A percentile compares a stretch with the other conserved stretches of the same genome.
Evolutionary conservation across 768 basidiomycete species (phyloP).

Genomic region (Tephrocybe rancida): DNA sequence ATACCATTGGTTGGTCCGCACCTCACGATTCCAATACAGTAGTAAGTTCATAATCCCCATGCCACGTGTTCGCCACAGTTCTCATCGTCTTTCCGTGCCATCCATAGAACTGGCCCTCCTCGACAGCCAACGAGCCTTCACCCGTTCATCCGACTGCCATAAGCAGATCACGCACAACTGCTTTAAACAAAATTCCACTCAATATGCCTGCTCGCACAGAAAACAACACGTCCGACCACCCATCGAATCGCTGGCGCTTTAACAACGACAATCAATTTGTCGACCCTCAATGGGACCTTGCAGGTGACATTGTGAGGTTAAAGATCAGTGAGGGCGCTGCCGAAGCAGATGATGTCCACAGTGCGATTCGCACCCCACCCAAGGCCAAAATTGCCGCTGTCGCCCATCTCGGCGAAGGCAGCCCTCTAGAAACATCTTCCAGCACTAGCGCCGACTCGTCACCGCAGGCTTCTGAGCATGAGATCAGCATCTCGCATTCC

Average conservation of each 20-base stretch:
- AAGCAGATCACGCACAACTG: constrained; percentile 32
- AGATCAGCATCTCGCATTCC: constrained; percentile 70
- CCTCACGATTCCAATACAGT: constrained; percentile 50
- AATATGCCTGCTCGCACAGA: constrained; percentile 54
- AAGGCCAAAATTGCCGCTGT: constrained; percentile 63
- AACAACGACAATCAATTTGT: constrained; percentile 65
- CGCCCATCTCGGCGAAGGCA: constrained; percentile 62
- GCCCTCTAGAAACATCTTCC: constrained; percentile 74
- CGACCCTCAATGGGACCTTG: constrained; percentile 70
- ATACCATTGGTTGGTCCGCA: constrained; percentile 52
- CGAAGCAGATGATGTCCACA: constrained; percentile 53
- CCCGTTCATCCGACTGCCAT: constrained; percentile 34
- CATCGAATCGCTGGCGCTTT: constrained; percentile 62
- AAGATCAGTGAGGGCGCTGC: constrained; percentile 60
- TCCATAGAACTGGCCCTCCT: constrained; percentile 50
- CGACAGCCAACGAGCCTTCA: constrained; percentile 38
- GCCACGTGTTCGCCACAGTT: constrained; percentile 37
- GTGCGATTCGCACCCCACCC: constrained; percentile 67
- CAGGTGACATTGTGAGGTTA: constrained; percentile 73
- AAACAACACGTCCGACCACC: constrained; percentile 39
- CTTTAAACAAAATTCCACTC: constrained; percentile 39
- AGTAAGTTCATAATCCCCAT: constrained; percentile 32
- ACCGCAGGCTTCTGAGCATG: constrained; percentile 68
- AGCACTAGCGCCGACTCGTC: constrained; percentile 75
- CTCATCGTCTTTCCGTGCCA: constrained; percentile 21